Evolutionary conservation across 2,329 filamentous ascomycete genomes (phyloP).

Genomic region (Escovopsis weberi): DNA sequence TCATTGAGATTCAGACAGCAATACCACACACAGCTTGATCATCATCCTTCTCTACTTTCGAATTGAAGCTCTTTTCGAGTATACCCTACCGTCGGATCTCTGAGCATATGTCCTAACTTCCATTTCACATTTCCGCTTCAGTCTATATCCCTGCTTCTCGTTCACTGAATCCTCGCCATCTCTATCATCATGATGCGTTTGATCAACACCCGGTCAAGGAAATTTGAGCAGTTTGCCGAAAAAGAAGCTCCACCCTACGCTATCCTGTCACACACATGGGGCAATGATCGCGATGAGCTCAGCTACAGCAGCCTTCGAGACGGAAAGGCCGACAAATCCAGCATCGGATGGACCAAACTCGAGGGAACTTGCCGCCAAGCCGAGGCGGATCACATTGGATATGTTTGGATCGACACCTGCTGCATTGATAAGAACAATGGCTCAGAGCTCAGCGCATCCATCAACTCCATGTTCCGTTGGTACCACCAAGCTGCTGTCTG

Average conservation of each 20-base stretch:
- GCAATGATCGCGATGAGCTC: slow-evolving; percentile 2
- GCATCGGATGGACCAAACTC: slow-evolving; percentile 9
- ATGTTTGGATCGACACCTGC: slow-evolving; percentile 8
- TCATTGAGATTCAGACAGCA: too few relatives aligned
- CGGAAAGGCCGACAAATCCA: slow-evolving; percentile 1
- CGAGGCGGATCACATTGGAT: slow-evolving; percentile 4
- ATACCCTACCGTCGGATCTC: too few relatives aligned
- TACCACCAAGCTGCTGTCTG: slow-evolving; percentile 4
- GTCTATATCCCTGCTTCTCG: too few relatives aligned
- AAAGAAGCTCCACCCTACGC: slow-evolving; percentile 2
- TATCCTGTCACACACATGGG: slow-evolving; percentile 9
- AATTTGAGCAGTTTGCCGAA: neutral
- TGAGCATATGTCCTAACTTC: too few relatives aligned
- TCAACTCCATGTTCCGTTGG: slow-evolving; percentile 9
- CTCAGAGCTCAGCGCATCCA: slow-evolving; percentile 5
- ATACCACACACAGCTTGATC: too few relatives aligned
- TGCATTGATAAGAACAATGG: slow-evolving; percentile 7
- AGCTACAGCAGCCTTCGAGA: slow-evolving; percentile 1
- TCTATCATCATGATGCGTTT: neutral
- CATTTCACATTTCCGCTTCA: too few relatives aligned
- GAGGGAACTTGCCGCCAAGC: slow-evolving; percentile 9
- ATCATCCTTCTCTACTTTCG: too few relatives aligned
- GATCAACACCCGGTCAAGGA: neutral
- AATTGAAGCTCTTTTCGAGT: too few relatives aligned
- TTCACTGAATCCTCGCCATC: too few relatives aligned